Percentiles rank a stretch among this genome's conserved stretches.
phyloP scores from a whole-genome alignment of 1,284 basidiomycete genomes.

The Moesziomyces antarcticus region DNA sequence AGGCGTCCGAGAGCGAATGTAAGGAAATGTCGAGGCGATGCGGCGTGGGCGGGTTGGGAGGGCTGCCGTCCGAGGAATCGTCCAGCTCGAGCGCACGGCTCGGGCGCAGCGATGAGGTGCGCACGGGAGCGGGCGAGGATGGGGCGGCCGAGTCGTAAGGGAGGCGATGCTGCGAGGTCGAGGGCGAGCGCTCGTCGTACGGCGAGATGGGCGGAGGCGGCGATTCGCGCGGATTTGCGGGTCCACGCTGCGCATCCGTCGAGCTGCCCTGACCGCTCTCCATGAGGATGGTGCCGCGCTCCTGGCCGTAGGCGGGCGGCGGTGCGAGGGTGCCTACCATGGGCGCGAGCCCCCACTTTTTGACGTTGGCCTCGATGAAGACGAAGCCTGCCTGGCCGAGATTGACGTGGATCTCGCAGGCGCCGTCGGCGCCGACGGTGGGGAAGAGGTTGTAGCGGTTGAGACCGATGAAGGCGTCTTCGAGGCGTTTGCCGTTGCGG shows the following conservation, averaged over 20 bases:
- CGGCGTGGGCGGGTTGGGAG: conserved; percentile 73
- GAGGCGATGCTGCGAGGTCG: conserved; percentile 17
- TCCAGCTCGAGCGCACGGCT: conserved; percentile 35
- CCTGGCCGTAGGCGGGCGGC: conserved; percentile 66
- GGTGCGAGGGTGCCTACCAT: conserved; percentile 67
- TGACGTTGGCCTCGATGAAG: conserved; percentile 67
- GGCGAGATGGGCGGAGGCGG: conserved; percentile 51
- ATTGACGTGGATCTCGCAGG: conserved; percentile 66
- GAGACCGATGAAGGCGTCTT: conserved; percentile 66
- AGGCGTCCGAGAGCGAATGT: conserved; percentile 61
- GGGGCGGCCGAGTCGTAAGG: not conserved
- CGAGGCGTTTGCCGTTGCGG: conserved; percentile 64
- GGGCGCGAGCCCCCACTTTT: conserved; percentile 67
- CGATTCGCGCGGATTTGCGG: conserved; percentile 18
- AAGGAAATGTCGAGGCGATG: conserved; percentile 72
- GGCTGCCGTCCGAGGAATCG: conserved; percentile 49
- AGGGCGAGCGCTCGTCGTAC: conserved; percentile 38
- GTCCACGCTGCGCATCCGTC: conserved; percentile 10
- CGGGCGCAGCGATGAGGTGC: conserved; percentile 37
- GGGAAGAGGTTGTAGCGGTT: conserved; percentile 66
- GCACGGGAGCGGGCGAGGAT: conserved; percentile 19
- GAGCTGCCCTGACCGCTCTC: conserved; percentile 54
- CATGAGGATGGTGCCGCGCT: conserved; percentile 67
- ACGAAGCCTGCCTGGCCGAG: conserved; percentile 68
- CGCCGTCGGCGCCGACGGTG: conserved; percentile 63